Base-by-base conservation (phyloP, 495 filamentous ascomycete species). In the Staphylotrichum longicolle region DNA sequence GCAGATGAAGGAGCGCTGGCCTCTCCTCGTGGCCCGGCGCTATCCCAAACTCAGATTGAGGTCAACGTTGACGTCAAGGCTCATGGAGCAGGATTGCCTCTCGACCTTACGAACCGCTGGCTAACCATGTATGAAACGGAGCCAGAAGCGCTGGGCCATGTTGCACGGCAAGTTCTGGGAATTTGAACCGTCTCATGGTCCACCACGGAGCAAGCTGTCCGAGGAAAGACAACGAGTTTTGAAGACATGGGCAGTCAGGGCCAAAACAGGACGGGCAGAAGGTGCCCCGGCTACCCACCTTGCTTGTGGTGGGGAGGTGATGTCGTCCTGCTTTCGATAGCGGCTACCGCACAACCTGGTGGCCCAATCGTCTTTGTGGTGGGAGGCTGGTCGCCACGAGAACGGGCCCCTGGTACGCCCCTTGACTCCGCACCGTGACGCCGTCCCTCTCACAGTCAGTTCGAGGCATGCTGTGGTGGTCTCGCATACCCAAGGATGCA, bases 251-350 rank as follows among this genome's bases (percentile, higher is more conserved):
- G 20, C 20, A 27, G 20, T 27, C 20, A 27, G 20, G 1, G 1
- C 20, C 20, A 27, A 27, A 27, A 27, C 20, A 27, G 20, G 20
- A 27, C 20, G 20, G 20, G 20, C 20, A 27, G 20, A 27, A 27
- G 20, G 20, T 27, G 20, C 20, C 46, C 46, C 60, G 60, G 60
- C 50, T 61, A 57, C 55, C 39, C 52, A 54, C 65, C 33, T 41
- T 15, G 15, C 41, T 41, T 37, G 33, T 9, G 32, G 5, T 34
- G 48, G 27, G 34, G 40, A 5, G 12, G 27, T 7, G 33, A 47
- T 40, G 54, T 10, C 39, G 40, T 39, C 12, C 46, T 57, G 39
- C 34, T 58, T 54, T 20, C 48, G 7, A 63, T 6, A 54, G 61
- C 61, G 61, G 61, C 41, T 58, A 63, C 33, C 5, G 30, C 37